A percentile compares a stretch with the other conserved stretches of the same genome.
phyloP scores from a whole-genome alignment of 2,329 filamentous ascomycete genomes.

The Hypoxylon sp. region DNA sequence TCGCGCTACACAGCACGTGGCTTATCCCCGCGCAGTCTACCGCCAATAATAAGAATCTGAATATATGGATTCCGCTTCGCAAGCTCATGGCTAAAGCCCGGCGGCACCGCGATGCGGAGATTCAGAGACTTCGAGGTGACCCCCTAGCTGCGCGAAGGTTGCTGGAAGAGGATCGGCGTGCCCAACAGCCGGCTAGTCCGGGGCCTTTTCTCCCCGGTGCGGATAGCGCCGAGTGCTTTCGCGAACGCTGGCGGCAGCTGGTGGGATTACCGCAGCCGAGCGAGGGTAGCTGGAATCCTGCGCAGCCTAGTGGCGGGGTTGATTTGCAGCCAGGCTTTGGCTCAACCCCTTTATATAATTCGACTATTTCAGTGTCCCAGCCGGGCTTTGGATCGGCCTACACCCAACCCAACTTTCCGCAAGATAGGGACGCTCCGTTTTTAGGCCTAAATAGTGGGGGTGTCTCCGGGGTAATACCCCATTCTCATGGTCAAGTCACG shows the following conservation, averaged over 20 bases:
- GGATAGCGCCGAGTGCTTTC: slow-evolving; percentile 48
- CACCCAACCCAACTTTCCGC: neutral
- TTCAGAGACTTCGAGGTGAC: slow-evolving; percentile 54
- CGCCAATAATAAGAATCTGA: slow-evolving; percentile 53
- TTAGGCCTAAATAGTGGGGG: neutral
- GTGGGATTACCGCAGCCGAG: slow-evolving; percentile 29
- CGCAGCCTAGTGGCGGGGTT: neutral
- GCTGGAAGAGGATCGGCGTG: slow-evolving; percentile 50
- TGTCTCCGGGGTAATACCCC: neutral
- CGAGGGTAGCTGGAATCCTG: neutral
- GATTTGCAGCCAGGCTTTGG: neutral
- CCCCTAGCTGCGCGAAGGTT: slow-evolving; percentile 47
- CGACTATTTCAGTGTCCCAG: neutral
- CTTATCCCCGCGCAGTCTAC: slow-evolving; percentile 48
- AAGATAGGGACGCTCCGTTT: neutral
- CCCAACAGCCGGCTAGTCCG: slow-evolving; percentile 51
- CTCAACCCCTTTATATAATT: slow-evolving; percentile 1
- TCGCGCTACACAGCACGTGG: slow-evolving; percentile 50
- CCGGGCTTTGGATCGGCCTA: neutral
- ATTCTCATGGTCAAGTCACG: neutral
- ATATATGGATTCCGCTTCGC: slow-evolving; percentile 60
- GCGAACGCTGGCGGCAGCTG: slow-evolving; percentile 55
- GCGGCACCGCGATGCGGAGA: slow-evolving; percentile 56
- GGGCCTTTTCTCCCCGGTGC: slow-evolving; percentile 49
- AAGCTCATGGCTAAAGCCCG: slow-evolving; percentile 58